These are phyloP conservation scores for Xylariomycetidae sp. DNA, from an alignment of 2,329 filamentous ascomycete genomes.

Conservation along the genomic window DNA sequence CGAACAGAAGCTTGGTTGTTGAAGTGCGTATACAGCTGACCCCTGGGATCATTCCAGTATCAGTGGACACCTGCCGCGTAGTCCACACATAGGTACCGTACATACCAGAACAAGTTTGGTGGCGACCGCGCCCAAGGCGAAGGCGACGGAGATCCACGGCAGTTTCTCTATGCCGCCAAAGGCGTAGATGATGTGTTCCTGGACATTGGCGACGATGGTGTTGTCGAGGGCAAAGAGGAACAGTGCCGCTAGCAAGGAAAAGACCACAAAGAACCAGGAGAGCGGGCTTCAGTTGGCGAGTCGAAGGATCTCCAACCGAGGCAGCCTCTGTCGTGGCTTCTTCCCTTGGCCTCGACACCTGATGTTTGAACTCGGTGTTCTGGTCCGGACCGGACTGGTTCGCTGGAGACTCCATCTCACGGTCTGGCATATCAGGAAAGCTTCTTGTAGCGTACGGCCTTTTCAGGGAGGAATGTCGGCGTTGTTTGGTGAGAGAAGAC, in stretches of 20 bases:
- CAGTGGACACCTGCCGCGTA: neutral
- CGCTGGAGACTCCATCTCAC: no score
- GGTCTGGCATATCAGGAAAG: no score
- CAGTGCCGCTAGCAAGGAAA: neutral
- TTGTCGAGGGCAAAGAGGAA: slow-evolving; percentile 32
- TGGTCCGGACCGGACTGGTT: no score
- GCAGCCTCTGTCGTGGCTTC: no score
- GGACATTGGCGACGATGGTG: slow-evolving; percentile 39
- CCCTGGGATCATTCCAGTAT: slow-evolving; percentile 1
- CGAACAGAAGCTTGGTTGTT: slow-evolving; percentile 1
- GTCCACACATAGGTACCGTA: neutral
- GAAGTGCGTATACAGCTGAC: slow-evolving; percentile 1
- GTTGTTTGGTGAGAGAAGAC: no score
- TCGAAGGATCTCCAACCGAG: no score
- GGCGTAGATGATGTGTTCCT: slow-evolving; percentile 29
- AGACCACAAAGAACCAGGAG: neutral
- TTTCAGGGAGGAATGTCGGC: no score
- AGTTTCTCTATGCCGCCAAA: slow-evolving; percentile 32
- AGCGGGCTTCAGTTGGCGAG: no score
- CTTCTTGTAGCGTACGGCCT: no score
- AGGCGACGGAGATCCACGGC: slow-evolving; percentile 28
- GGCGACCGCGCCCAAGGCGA: no score
- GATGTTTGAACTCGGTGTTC: no score
- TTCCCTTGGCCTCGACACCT: no score
- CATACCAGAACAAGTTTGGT: slow-evolving; percentile 11